Base-by-base conservation (phyloP, 371 early-diverging fungal genomes). In the Mortierella sp. region DNA sequence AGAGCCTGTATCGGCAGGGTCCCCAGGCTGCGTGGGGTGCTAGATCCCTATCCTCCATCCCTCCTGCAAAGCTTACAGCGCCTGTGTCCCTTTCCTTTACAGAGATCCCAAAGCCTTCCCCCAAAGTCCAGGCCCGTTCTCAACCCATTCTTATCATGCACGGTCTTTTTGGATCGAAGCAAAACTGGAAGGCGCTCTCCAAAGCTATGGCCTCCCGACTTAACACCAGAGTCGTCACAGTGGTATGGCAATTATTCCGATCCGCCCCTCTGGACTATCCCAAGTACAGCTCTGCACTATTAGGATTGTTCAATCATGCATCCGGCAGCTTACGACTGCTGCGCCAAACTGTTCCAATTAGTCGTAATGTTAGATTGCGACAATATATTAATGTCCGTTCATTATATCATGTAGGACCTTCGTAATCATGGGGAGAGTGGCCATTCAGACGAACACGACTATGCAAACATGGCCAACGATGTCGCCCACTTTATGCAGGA, bases 381-480 rank as follows among this genome's bases (percentile, higher is more conserved):
- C n/a, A n/a, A n/a, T n/a, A n/a, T n/a, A n/a, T n/a, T n/a, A n/a
- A n/a, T n/a, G n/a, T 50, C 28, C 31, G 48, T 39, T 39, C 53
- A 19, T n/a, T n/a, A n/a, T n/a, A n/a, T n/a, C n/a, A n/a, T n/a
- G 14, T 50, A 89, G 88, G 98, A 98, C 80, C 83, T 95, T 69
- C 87, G 97, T 37, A 97, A 98, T 80, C 98, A 98, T 70, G 98
- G 98, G 30, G 95, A 94, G 28, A 94, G 94, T 58, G 90, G 90
- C 5, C 97, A 96, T 61, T 50, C 72, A 14, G 48, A 60, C 0
- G 79, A 67, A 2, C 94, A 94, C 67, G 88, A 84, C n/a, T 96
- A 94, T 65, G 62, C 80, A 24, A 80, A 85, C 23, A 96, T 98
- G 97, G 83, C 94, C 1, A 66, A 72, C 17, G 98, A 97, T 64